These are phyloP conservation scores for Alternaria sp. DNA, from an alignment of 2,329 filamentous ascomycete genomes.

Conservation along the genomic window DNA sequence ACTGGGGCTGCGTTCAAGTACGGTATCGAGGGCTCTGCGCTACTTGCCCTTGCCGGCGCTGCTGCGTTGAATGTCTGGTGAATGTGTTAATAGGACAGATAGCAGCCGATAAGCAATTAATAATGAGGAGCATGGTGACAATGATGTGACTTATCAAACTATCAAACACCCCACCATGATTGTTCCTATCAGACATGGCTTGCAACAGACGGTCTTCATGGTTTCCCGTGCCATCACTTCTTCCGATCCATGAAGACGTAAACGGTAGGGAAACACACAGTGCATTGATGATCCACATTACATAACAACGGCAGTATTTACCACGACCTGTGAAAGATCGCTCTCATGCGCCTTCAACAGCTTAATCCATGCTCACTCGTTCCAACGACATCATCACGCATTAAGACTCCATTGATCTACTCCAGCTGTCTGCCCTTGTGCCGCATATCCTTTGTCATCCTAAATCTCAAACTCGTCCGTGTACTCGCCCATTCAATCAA, in stretches of 20 bases:
- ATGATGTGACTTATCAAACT: neutral
- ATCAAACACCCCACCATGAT: neutral
- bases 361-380: no score
- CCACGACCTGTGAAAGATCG: neutral
- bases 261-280: neutral
- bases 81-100: neutral
- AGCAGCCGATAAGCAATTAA: neutral
- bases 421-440: no score
- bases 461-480: no score
- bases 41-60: slow-evolving; percentile 35
- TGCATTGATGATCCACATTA: neutral
- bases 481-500: no score
- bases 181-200: neutral
- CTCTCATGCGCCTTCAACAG: no score
- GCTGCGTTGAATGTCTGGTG: slow-evolving; percentile 33
- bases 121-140: neutral
- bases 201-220: neutral
- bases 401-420: no score
- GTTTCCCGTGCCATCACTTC: neutral
- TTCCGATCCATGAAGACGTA: neutral
- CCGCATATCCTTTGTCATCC: no score
- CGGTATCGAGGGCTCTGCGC: slow-evolving; percentile 29
- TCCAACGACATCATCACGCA: no score
- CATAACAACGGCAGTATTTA: neutral
- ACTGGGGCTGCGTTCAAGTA: slow-evolving; percentile 36